Evolutionary conservation across 345 rosid species (phyloP).

Genomic region (Salix purpurea): DNA sequence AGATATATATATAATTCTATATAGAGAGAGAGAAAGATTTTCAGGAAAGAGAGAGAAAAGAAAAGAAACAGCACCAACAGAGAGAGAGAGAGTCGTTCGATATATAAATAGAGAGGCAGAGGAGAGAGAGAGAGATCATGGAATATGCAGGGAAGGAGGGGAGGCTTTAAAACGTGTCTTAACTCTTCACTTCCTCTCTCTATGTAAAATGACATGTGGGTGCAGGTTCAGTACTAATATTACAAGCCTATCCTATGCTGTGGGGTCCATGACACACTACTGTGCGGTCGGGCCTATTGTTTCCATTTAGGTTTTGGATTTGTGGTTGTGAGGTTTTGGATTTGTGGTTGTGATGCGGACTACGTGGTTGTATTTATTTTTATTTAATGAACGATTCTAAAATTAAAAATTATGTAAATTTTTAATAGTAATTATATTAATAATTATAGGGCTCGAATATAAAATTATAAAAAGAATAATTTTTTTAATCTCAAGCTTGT

Average conservation of each 20-base stretch:
- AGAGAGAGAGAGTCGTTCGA: background rate
- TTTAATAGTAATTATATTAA: too few species aligned
- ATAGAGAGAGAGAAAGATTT: background rate
- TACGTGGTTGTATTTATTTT: background rate
- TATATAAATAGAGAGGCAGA: background rate
- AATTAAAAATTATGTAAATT: too few species aligned
- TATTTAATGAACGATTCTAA: too few species aligned
- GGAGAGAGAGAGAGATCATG: slow-evolving; percentile 3
- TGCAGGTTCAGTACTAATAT: background rate
- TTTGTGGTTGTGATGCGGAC: background rate
- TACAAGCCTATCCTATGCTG: background rate
- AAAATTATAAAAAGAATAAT: rapidly evolving
- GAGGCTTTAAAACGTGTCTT: slow-evolving; percentile 1
- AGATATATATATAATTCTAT: too few species aligned
- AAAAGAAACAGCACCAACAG: too few species aligned
- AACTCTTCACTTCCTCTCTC: background rate
- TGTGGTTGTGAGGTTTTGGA: background rate
- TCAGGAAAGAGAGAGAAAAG: background rate
- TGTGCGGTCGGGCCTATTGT: too few species aligned
- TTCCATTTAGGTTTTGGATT: background rate
- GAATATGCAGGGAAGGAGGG: slow-evolving; percentile 1
- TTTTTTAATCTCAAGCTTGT: too few species aligned
- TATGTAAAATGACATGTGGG: slow-evolving; percentile 6
- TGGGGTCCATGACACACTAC: background rate
- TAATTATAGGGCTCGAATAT: too few species aligned